Evolutionary conservation across 2,329 filamentous ascomycete species (phyloP).

Genomic region (Pseudocercospora musae): DNA sequence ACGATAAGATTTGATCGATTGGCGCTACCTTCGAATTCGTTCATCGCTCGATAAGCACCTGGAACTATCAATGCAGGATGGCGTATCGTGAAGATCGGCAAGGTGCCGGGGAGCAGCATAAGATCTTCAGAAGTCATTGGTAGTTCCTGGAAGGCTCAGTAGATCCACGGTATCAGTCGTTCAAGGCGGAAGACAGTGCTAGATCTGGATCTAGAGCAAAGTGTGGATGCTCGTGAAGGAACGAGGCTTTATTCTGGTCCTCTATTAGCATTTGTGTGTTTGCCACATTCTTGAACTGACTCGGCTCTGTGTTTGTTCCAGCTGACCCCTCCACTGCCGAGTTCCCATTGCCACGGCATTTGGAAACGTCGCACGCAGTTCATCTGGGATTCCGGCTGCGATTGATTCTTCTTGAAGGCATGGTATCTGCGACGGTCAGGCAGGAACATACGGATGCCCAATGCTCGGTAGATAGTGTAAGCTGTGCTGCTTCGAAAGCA

Average conservation of each 20-base stretch:
- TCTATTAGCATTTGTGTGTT: neutral
- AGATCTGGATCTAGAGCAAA: neutral
- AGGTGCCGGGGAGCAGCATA: constrained; percentile 28
- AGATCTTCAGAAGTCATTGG: constrained; percentile 38
- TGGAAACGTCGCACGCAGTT: neutral
- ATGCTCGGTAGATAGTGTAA: neutral
- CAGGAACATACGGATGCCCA: constrained; percentile 2
- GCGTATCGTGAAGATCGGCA: constrained; percentile 38
- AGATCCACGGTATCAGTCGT: neutral
- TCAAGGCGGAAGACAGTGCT: neutral
- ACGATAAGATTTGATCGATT: constrained; percentile 16
- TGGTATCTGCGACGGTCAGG: neutral
- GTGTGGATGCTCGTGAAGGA: constrained; percentile 9
- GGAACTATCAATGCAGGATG: constrained; percentile 41
- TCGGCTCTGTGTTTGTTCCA: neutral
- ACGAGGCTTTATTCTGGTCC: constrained; percentile 1
- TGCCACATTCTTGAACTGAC: neutral
- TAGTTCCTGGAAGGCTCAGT: neutral
- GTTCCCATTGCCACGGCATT: neutral
- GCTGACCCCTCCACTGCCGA: neutral
- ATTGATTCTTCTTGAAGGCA: neutral
- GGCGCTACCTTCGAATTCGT: neutral
- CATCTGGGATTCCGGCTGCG: neutral
- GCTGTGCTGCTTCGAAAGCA: constrained; percentile 2
- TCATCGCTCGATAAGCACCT: constrained; percentile 34